Evolutionary conservation across 805 yeast genomes (phyloP).

Genomic region (Cyberlindnera mycetangii): DNA sequence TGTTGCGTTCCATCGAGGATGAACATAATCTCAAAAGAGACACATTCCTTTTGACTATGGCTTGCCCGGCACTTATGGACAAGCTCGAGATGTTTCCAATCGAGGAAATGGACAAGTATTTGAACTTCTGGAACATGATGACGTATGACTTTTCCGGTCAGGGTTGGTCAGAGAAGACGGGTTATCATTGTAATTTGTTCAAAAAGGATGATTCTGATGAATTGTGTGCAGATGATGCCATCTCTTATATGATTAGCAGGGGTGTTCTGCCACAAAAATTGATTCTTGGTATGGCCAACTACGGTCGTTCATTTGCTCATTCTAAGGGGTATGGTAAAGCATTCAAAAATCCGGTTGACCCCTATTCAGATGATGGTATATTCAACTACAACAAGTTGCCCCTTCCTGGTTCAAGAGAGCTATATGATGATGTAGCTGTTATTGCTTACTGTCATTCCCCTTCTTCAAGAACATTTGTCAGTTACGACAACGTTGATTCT

Average conservation of each 20-base stretch:
- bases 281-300: slow-evolving; percentile 82
- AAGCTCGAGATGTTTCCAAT: slow-evolving; percentile 44
- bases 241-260: slow-evolving; percentile 38
- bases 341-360: slow-evolving; percentile 44
- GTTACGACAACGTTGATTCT: slow-evolving; percentile 64
- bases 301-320: slow-evolving; percentile 59
- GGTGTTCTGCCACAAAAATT: slow-evolving; percentile 52
- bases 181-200: slow-evolving; percentile 69
- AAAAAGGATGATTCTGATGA: slow-evolving; percentile 28
- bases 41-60: slow-evolving; percentile 57
- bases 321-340: slow-evolving; percentile 40
- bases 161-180: slow-evolving; percentile 62
- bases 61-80: slow-evolving; percentile 66
- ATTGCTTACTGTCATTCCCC: slow-evolving; percentile 53
- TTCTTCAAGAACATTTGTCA: slow-evolving; percentile 39
- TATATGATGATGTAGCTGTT: slow-evolving; percentile 49
- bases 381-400: slow-evolving; percentile 60
- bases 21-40: slow-evolving; percentile 20
- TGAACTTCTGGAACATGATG: slow-evolving; percentile 84
- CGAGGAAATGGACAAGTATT: slow-evolving; percentile 49
- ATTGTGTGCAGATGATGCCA: slow-evolving; percentile 47
- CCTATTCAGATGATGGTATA: slow-evolving; percentile 26
- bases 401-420: slow-evolving; percentile 39
- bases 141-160: slow-evolving; percentile 83
- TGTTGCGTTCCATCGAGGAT: slow-evolving; percentile 39